These are phyloP conservation scores for Oryza nivara DNA, from an alignment of 176 grass and related monocot genomes.

Conservation along the genomic window DNA sequence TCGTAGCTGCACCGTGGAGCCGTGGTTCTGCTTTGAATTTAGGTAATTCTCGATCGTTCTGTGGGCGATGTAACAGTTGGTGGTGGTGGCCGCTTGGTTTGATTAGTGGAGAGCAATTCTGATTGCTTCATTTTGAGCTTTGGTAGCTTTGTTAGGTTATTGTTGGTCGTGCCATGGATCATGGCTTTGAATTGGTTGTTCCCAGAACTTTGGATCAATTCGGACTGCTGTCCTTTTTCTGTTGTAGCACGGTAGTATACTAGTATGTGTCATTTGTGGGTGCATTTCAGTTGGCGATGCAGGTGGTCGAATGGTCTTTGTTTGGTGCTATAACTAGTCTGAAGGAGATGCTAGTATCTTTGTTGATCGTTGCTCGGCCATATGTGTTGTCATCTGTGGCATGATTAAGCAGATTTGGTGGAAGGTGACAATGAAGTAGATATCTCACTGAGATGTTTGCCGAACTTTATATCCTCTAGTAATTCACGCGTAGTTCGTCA, in stretches of 20 bases:
- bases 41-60: constrained; percentile 17
- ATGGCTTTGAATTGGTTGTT: constrained; percentile 24
- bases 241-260: neutral
- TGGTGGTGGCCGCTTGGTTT: neutral
- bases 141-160: constrained; percentile 4
- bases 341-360: neutral
- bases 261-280: neutral
- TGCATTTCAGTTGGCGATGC: constrained; percentile 18
- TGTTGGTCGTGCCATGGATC: constrained; percentile 11
- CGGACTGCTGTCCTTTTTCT: neutral
- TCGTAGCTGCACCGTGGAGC: neutral
- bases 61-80: neutral
- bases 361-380: neutral
- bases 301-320: neutral
- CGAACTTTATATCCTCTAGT: neutral
- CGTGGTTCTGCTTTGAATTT: constrained; percentile 18
- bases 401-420: neutral
- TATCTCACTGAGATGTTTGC: constrained; percentile 4
- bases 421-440: neutral
- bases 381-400: neutral
- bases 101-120: neutral
- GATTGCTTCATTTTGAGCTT: constrained; percentile 19
- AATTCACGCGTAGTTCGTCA: neutral
- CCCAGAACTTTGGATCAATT: constrained; percentile 24
- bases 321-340: neutral